Conservation (phyloP, 108 stramenopile species). For the Ochromonas danica region DNA sequence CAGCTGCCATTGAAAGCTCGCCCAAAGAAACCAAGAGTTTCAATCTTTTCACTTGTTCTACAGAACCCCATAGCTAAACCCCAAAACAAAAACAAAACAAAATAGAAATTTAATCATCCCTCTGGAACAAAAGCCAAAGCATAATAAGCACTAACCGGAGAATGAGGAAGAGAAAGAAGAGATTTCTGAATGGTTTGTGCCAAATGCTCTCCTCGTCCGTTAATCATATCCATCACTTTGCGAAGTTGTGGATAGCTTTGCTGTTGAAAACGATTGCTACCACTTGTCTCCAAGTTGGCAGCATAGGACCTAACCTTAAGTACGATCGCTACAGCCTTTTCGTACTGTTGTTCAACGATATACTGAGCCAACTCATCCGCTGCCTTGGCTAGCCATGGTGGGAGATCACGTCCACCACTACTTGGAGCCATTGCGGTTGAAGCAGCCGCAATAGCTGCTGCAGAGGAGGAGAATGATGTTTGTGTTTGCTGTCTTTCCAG, state of each 20-base stretch:
- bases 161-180: not conserved
- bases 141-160: not conserved
- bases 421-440: not conserved
- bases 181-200: not conserved
- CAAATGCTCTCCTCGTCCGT: not conserved
- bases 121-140: not conserved
- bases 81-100: not conserved
- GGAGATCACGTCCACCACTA: not conserved
- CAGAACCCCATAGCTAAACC: conserved; percentile 20
- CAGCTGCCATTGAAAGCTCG: not conserved
- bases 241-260: not conserved
- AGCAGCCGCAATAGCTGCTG: not conserved
- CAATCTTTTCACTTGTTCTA: conserved; percentile 25
- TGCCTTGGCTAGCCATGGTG: not conserved
- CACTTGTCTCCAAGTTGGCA: not conserved
- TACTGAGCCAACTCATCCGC: not conserved
- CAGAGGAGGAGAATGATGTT: not conserved
- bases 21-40: conserved; percentile 22
- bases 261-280: not conserved
- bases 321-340: conserved; percentile 31
- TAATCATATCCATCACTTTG: not conserved
- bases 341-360: conserved; percentile 36
- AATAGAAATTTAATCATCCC: not conserved
- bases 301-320: not conserved
- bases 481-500: not conserved